These are phyloP conservation scores for Ensete ventricosum DNA, from an alignment of 176 grass and related monocot genomes.

Conservation along the genomic window DNA sequence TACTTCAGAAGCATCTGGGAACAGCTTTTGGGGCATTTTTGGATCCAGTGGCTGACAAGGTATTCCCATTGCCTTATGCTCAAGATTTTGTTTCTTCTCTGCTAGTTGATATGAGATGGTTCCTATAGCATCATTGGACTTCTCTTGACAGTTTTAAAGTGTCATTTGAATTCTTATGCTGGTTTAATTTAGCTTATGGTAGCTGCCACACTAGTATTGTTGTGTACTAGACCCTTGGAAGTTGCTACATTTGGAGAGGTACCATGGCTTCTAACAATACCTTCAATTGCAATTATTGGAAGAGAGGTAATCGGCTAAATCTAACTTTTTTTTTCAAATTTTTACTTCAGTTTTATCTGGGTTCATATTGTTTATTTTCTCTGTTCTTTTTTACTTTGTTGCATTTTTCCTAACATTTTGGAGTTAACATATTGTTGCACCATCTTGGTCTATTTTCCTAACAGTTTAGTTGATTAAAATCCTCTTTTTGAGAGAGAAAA, in stretches of 20 bases:
- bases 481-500: too few species aligned
- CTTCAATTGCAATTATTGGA: slow-evolving; percentile 96
- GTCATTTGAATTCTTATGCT: slow-evolving; percentile 24
- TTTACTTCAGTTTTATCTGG: not conserved
- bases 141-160: not conserved
- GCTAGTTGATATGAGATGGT: not conserved
- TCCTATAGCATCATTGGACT: not conserved
- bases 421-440: not conserved
- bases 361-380: not conserved
- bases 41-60: slow-evolving; percentile 99
- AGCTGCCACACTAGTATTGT: slow-evolving; percentile 74
- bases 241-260: slow-evolving; percentile 38
- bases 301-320: slow-evolving; percentile 69
- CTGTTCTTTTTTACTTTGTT: not conserved
- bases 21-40: slow-evolving; percentile 99
- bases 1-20: slow-evolving; percentile 75
- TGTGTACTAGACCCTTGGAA: slow-evolving; percentile 89
- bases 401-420: not conserved
- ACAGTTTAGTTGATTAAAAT: too few species aligned
- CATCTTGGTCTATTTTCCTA: not conserved
- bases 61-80: slow-evolving; percentile 2
- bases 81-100: not conserved
- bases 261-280: slow-evolving; percentile 84
- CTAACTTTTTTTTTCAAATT: slow-evolving; percentile 10
- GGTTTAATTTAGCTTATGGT: slow-evolving; percentile 81